A percentile compares a stretch with the other conserved stretches of the same genome.
Conservation (phyloP, 768 basidiomycete species). For the Kwoniella newhampshirensis region DNA sequence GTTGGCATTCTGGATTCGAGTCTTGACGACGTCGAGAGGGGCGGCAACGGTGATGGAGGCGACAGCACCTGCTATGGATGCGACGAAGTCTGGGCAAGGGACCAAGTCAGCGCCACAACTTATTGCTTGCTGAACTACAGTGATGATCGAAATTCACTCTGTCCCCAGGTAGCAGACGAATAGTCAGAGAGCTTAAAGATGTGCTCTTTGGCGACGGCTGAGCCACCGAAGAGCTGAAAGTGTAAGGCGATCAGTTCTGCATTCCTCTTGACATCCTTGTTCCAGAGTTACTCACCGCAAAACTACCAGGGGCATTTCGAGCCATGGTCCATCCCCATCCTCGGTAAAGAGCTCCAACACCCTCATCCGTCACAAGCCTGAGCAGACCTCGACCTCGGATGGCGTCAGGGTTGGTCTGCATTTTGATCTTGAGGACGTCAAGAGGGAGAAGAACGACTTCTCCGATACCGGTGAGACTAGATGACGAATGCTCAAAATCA, state of each 20-base stretch:
- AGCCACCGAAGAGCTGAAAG: constrained; percentile 85
- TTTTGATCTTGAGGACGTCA: constrained; percentile 96
- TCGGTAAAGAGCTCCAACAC: constrained; percentile 77
- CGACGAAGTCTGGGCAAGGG: constrained; percentile 67
- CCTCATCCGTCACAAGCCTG: constrained; percentile 88
- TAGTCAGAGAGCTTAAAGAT: constrained; percentile 84
- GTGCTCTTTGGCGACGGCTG: constrained; percentile 91
- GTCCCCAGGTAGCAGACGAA: constrained; percentile 89
- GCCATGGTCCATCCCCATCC: constrained; percentile 99
- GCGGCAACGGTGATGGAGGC: constrained; percentile 95
- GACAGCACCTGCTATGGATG: constrained; percentile 88
- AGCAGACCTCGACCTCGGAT: constrained; percentile 90
- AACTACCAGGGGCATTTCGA: constrained; percentile 91
- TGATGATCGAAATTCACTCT: constrained; percentile 57
- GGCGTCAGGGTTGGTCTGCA: constrained; percentile 93
- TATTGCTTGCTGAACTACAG: not conserved
- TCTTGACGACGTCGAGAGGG: constrained; percentile 89
- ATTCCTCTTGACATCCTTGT: not conserved
- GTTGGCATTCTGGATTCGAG: constrained; percentile 97
- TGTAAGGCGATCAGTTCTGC: not conserved
- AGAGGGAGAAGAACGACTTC: constrained; percentile 98
- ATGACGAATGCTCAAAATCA: not conserved
- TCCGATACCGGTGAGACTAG: constrained; percentile 73
- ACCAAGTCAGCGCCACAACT: not conserved
- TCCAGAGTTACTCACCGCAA: constrained; percentile 66